Evolutionary conservation across 345 rosid genomes (phyloP), one percentile per base, ranked within the genome.

Genomic region (Hypericum perforatum): DNA sequence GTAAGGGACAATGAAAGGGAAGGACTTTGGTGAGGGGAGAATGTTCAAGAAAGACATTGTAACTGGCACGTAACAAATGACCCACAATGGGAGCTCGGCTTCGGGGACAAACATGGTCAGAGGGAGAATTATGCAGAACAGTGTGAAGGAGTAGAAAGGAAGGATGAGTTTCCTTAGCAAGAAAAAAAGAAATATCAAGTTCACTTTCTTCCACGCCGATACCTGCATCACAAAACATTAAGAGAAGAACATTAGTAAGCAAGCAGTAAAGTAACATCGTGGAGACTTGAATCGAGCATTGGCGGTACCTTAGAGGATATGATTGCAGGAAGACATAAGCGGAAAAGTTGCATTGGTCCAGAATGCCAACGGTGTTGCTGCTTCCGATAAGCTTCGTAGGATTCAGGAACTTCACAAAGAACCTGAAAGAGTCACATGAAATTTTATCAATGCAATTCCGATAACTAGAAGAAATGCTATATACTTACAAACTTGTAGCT

Each of bases 61-160:
- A 51, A 80, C 81, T 0, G 95, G 95, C 53, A 86, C 73, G 45
- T 86, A 82, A 70, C 88, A 82, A 57, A 86, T 82, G 63, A 86
- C 88, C 95, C 95, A 86, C 60, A 80, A 47, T 5, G 95, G 90
- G 40, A 86, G 88, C 69, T 86, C 90, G 11, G 90, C 88, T 66
- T 86, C 95, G 0, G 95, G 95, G 44, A 86, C 82, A 59, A 86
- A 86, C 90, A 86, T 86, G 66, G 90, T 86, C 42, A 82, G 67
- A 7, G 95, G 95, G 56, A 86, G 90, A 66, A 86, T 82, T 72
- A 86, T 74, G 79, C 95, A 86, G 77, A 86, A 86, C 66, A 86
- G 65, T 16, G 84, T 86, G 84, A 86, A 86, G 46, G 95, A 86
- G 63, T 86, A 86, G 79, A 86, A 86, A 37, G 95, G 95, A 57